These are phyloP conservation scores for Iodosphaeria phyllophila DNA, from an alignment of 2,329 filamentous ascomycete species.

Conservation along the genomic window DNA sequence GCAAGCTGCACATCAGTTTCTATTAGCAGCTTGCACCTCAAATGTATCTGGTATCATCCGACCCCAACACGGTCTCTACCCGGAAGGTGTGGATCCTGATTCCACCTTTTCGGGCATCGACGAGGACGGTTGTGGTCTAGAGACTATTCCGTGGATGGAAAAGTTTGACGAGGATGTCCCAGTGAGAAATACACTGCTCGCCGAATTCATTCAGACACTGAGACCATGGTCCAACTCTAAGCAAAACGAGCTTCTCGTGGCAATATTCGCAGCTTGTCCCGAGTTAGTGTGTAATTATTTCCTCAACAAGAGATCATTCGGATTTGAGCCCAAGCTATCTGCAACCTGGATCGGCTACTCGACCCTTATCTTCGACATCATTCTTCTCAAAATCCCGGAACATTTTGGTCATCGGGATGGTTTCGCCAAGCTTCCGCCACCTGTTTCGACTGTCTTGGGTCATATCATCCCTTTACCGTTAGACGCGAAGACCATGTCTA, in stretches of 20 bases:
- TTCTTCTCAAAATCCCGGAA: conserved; percentile 54
- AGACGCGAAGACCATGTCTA: conserved; percentile 58
- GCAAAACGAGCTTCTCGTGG: conserved; percentile 64
- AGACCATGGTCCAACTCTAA: conserved; percentile 67
- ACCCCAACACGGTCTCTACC: conserved; percentile 69
- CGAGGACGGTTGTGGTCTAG: conserved; percentile 49
- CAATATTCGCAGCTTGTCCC: conserved; percentile 64
- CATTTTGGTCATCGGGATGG: conserved; percentile 49
- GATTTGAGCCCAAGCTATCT: conserved; percentile 79
- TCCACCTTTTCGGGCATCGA: no score
- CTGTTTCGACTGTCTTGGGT: conserved; percentile 61
- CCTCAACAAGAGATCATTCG: conserved; percentile 57
- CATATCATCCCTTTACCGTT: conserved; percentile 72
- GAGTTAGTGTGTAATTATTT: conserved; percentile 86
- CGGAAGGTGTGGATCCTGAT: conserved; percentile 36
- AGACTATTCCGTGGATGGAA: conserved; percentile 51
- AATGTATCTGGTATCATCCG: conserved; percentile 56
- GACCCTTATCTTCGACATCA: conserved; percentile 66
- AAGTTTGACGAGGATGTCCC: conserved; percentile 47
- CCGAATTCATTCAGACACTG: conserved; percentile 60
- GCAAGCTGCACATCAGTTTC: conserved; percentile 54
- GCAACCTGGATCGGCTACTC: conserved; percentile 92
- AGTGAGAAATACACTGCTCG: conserved; percentile 62
- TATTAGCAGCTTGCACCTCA: conserved; percentile 58
- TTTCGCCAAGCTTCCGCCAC: conserved; percentile 53